Percentiles rank a stretch among this genome's conserved stretches.
Conservation (phyloP, 2,329 filamentous ascomycete species). For the Neopestalotiopsis sp. region DNA sequence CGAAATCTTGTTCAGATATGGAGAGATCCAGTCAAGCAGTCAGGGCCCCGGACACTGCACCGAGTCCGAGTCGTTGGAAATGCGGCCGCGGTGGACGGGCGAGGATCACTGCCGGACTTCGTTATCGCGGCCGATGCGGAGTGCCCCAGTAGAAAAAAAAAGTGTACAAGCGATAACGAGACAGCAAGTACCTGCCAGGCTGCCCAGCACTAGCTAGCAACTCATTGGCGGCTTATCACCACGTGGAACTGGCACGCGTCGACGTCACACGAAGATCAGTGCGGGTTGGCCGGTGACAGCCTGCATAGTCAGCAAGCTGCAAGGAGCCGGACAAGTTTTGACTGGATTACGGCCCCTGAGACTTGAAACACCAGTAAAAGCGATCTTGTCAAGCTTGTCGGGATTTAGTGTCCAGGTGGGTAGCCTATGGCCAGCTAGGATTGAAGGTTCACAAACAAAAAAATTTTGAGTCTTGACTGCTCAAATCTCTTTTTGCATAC, state of each 20-base stretch:
- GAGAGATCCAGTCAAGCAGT: neutral
- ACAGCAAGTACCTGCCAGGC: neutral
- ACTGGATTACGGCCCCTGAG: neutral
- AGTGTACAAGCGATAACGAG: neutral
- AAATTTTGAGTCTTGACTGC: neutral
- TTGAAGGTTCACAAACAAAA: neutral
- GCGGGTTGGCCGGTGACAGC: neutral
- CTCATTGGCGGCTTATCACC: conserved; percentile 15
- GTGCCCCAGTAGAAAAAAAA: neutral
- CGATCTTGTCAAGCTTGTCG: neutral
- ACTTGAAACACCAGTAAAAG: neutral
- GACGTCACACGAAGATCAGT: conserved; percentile 14
- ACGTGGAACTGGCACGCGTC: conserved; percentile 15
- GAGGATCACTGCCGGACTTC: conserved; percentile 14
- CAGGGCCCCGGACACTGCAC: neutral
- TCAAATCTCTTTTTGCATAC: neutral
- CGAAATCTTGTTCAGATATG: conserved; percentile 11
- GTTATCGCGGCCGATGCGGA: conserved; percentile 17
- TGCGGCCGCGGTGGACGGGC: neutral
- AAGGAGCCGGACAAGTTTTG: neutral
- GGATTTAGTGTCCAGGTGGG: neutral
- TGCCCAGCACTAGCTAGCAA: neutral
- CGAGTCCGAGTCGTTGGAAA: conserved; percentile 3
- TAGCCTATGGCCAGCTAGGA: neutral
- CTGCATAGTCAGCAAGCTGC: neutral